A percentile compares a stretch with the other conserved stretches of the same genome.
These are phyloP conservation scores for Musa acuminata DNA, from an alignment of 176 grass and related monocot species.

Conservation along the genomic window DNA sequence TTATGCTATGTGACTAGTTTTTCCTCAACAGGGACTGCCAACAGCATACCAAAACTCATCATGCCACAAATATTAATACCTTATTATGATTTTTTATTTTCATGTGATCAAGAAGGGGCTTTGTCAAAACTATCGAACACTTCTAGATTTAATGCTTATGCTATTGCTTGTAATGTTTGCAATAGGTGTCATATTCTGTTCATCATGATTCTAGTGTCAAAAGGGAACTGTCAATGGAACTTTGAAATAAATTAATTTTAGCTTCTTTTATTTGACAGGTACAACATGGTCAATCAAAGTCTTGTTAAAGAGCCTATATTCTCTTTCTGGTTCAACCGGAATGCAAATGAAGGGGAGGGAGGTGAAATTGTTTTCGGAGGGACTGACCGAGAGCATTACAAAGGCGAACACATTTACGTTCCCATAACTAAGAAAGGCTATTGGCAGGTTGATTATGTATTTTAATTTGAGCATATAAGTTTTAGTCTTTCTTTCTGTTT, in stretches of 20 bases:
- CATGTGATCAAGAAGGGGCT: too few species aligned
- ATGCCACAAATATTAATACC: too few species aligned
- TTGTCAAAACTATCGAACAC: too few species aligned
- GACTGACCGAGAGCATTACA: slow-evolving; percentile 65
- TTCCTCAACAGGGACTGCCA: too few species aligned
- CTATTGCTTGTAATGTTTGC: background rate
- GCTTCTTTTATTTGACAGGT: slow-evolving; percentile 35
- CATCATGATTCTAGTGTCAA: background rate
- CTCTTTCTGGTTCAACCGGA: slow-evolving; percentile 96
- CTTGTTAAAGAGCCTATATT: slow-evolving; percentile 75
- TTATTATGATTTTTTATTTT: too few species aligned
- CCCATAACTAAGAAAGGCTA: slow-evolving; percentile 89
- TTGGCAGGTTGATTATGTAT: slow-evolving; percentile 62
- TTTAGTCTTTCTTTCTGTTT: background rate
- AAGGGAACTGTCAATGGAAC: background rate
- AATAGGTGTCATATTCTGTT: background rate
- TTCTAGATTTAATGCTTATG: too few species aligned
- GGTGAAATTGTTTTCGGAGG: slow-evolving; percentile 97
- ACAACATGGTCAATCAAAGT: slow-evolving; percentile 74
- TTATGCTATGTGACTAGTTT: too few species aligned
- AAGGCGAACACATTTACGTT: slow-evolving; percentile 69
- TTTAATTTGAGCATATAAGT: background rate
- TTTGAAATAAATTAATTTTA: background rate
- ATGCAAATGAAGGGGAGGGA: slow-evolving; percentile 55
- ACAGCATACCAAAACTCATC: too few species aligned